Base-by-base conservation (phyloP, 2,329 filamentous ascomycete species). In the Botryotinia narcissicola region DNA sequence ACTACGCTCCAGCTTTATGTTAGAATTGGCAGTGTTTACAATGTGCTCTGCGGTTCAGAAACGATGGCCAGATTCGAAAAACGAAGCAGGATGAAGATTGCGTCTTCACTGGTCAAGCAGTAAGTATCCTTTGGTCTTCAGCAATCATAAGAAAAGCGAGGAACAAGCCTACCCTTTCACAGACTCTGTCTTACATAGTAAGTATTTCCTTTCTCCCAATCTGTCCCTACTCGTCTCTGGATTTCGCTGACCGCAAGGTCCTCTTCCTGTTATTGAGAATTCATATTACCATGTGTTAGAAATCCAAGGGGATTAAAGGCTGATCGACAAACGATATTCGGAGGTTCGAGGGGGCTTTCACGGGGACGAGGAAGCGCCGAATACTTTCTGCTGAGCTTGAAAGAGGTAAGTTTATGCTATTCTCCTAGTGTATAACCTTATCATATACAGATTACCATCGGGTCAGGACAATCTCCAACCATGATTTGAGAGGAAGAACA, bases 251-350 rank as follows among this genome's bases (percentile, higher is more conserved):
- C 29, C 2, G 51, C 51, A n/a, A 29, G n/a, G 14, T 29, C 14
- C 7, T 29, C 8, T 29, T 9, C 51, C n/a, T 18, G 51, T 29
- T 2, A 3, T 9, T 57, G n/a, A 8, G 29, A n/a, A 7, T 29
- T 3, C 25, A 16, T 25, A 14, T 54, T 0, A 54, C 16, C 25
- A 54, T 16, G 1, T 57, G 14, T 0, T 18, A 4, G 4, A 57
- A n/a, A 18, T 3, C 0, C 3, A 1, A 29, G 4, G 16, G n/a
- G 6, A 3, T 16, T 9, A 29, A 57, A 14, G 7, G 14, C 51
- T 18, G 51, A 57, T 32, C n/a, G 18, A 29, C 51, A 6, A 57
- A 16, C 29, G 51, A 18, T 57, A 29, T 32, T 29, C 1, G 14
- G 3, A 29, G 3, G 6, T 57, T 29, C 14, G n/a, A 57, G n/a